These are phyloP conservation scores for Apiotrichum gamsii DNA, from an alignment of 1,284 basidiomycete genomes.

Conservation along the genomic window DNA sequence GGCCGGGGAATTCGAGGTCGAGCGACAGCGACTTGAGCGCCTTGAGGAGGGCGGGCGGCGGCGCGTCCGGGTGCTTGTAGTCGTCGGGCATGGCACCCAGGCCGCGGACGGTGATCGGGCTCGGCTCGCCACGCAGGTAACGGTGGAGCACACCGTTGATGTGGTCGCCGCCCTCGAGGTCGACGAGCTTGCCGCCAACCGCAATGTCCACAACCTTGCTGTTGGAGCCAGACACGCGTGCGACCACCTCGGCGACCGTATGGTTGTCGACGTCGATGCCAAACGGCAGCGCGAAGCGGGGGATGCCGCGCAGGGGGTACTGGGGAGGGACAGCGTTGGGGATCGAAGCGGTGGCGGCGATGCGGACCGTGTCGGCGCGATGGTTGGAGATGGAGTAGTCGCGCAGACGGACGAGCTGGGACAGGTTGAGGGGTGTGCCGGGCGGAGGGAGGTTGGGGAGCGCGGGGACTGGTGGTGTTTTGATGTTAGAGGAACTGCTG, in stretches of 20 bases:
- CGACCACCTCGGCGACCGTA: slow-evolving; percentile 37
- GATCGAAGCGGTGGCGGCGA: slow-evolving; percentile 32
- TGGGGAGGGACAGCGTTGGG: no score
- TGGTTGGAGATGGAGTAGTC: slow-evolving; percentile 34
- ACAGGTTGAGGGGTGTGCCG: slow-evolving; percentile 34
- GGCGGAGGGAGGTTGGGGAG: slow-evolving; percentile 39
- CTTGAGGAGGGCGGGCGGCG: slow-evolving; percentile 34
- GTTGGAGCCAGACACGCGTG: slow-evolving; percentile 6
- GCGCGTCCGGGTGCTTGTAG: slow-evolving; percentile 4
- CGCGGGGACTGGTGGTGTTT: slow-evolving; percentile 39
- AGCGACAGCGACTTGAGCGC: slow-evolving; percentile 29
- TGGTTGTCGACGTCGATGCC: slow-evolving; percentile 28
- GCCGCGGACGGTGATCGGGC: slow-evolving; percentile 37
- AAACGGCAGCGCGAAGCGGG: slow-evolving; percentile 40
- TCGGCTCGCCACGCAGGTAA: slow-evolving; percentile 35
- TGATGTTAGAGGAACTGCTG: no score
- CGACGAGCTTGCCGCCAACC: slow-evolving; percentile 31
- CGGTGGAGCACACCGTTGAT: slow-evolving; percentile 38
- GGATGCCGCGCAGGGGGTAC: slow-evolving; percentile 24
- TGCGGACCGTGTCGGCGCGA: slow-evolving; percentile 18
- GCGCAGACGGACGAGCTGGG: slow-evolving; percentile 34
- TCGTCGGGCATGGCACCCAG: slow-evolving; percentile 11
- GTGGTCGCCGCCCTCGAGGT: slow-evolving; percentile 11
- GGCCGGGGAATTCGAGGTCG: slow-evolving; percentile 41
- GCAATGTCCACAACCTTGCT: slow-evolving; percentile 21